A percentile compares a stretch with the other conserved stretches of the same genome.
Evolutionary conservation across 306 rosid species (phyloP).

Genomic region (Aeschynomene evenia): DNA sequence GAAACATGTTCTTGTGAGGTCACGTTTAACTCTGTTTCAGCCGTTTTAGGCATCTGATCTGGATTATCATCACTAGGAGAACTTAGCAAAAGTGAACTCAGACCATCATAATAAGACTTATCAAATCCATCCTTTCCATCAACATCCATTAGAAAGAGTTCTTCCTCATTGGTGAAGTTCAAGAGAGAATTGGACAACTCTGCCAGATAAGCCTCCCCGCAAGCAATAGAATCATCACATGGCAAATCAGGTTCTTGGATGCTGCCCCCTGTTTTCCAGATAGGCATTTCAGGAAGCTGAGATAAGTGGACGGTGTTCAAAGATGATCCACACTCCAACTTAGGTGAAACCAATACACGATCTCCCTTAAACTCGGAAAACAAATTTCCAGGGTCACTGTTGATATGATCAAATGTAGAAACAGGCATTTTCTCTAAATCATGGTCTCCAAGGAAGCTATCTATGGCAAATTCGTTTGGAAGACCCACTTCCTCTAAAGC

Average conservation of each 20-base stretch:
- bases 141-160: constrained; percentile 56
- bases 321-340: constrained; percentile 60
- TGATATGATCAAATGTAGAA: constrained; percentile 48
- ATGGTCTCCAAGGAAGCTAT: constrained; percentile 46
- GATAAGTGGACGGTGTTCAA: constrained; percentile 60
- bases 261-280: constrained; percentile 53
- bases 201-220: constrained; percentile 64
- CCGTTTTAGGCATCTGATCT: constrained; percentile 37
- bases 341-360: constrained; percentile 54
- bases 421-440: constrained; percentile 42
- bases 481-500: constrained; percentile 42
- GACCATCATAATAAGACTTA: constrained; percentile 76
- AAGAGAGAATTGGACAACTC: constrained; percentile 79
- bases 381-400: constrained; percentile 50
- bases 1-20: constrained; percentile 38
- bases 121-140: constrained; percentile 69
- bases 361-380: constrained; percentile 58
- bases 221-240: constrained; percentile 43
- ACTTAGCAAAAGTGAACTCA: constrained; percentile 73
- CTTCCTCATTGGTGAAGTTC: constrained; percentile 81
- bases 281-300: constrained; percentile 61
- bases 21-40: constrained; percentile 36
- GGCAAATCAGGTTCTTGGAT: constrained; percentile 41
- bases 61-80: constrained; percentile 51
- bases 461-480: constrained; percentile 43